These are phyloP conservation scores for Isoetes engelmannii DNA, from an alignment of 83 land plant species.

Conservation along the genomic window DNA sequence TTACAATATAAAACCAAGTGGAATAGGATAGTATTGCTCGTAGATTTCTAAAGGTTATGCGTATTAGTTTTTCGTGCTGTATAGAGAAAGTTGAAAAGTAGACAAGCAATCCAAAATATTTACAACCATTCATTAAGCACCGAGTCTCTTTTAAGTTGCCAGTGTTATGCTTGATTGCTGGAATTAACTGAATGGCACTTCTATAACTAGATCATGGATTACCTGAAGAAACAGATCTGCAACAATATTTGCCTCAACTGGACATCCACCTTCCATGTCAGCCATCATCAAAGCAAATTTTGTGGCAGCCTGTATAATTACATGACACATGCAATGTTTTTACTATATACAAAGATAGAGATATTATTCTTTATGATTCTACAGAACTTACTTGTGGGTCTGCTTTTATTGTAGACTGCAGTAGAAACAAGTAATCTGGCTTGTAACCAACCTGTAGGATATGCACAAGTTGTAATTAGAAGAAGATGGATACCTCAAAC, in stretches of 20 bases:
- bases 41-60: not conserved
- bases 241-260: not conserved
- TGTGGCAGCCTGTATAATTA: conserved; percentile 1
- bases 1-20: too few species aligned
- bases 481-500: not conserved
- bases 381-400: conserved; percentile 2
- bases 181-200: too few species aligned
- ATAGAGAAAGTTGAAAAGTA: not conserved
- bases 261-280: conserved; percentile 8
- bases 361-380: not conserved
- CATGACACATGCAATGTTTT: not conserved
- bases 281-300: conserved; percentile 6
- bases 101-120: not conserved
- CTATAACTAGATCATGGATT: not conserved
- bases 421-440: conserved; percentile 2
- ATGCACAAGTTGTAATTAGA: not conserved
- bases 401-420: not conserved
- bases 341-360: too few species aligned
- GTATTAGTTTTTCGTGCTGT: not conserved
- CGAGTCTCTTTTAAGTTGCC: not conserved
- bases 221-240: conserved; percentile 1
- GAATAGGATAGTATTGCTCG: not conserved
- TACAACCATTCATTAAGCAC: not conserved
- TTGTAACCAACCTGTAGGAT: not conserved
- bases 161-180: not conserved